Evolutionary conservation across 306 rosid species (phyloP).

Genomic region (Quillaja saponaria): DNA sequence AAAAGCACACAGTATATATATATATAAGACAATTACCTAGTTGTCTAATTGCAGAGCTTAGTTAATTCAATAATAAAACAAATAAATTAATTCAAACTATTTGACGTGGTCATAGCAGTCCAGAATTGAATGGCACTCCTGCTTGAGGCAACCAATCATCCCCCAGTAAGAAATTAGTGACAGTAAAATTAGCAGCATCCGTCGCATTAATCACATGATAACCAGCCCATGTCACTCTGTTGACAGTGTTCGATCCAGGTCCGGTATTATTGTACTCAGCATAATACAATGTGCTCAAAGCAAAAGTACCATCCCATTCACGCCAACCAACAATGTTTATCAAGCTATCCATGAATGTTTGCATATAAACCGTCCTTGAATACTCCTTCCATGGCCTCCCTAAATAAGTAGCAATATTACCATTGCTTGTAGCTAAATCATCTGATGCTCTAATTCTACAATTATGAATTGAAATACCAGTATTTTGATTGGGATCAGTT

Average conservation of each 20-base stretch:
- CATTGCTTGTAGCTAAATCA: conserved; percentile 44
- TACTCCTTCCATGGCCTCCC: conserved; percentile 94
- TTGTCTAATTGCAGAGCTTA: too few relatives aligned
- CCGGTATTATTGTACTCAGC: conserved; percentile 75
- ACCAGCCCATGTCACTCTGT: conserved; percentile 68
- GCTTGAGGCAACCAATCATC: conserved; percentile 79
- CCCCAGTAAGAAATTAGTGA: conserved; percentile 58
- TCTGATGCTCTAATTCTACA: conserved; percentile 60
- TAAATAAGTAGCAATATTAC: conserved; percentile 44
- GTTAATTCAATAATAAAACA: too few relatives aligned
- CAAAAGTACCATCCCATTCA: conserved; percentile 78
- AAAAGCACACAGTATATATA: too few relatives aligned
- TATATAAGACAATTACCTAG: too few relatives aligned
- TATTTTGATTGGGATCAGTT: conserved; percentile 76
- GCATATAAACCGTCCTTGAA: conserved; percentile 77
- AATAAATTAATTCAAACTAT: too few relatives aligned
- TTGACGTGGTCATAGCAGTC: too few relatives aligned
- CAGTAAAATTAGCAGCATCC: conserved; percentile 74
- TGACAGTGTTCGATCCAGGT: conserved; percentile 53
- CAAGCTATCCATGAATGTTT: conserved; percentile 51
- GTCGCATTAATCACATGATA: conserved; percentile 63
- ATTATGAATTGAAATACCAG: conserved; percentile 73
- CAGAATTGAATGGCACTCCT: conserved; percentile 50
- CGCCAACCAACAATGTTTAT: conserved; percentile 63
- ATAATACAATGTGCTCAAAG: conserved; percentile 67